These are phyloP conservation scores for Arthrobotrys entomopaga DNA, from an alignment of 2,329 filamentous ascomycete genomes.

Conservation along the genomic window DNA sequence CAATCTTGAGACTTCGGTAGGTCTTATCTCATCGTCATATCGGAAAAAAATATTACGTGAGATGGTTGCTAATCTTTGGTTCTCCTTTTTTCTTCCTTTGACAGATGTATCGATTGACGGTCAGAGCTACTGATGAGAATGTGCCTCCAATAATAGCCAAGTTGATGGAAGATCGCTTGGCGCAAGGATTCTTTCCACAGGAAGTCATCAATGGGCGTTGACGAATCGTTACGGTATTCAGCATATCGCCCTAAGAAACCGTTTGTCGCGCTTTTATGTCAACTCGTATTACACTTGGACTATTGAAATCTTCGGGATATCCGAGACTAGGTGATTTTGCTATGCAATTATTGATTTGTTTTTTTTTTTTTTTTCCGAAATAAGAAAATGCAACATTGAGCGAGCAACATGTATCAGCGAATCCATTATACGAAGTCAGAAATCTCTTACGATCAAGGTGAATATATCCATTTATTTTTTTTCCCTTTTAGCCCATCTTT, in stretches of 20 bases:
- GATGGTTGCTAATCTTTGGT: conserved; percentile 42
- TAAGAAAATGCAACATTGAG: conserved; percentile 22
- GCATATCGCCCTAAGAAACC: background rate
- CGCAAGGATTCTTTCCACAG: conserved; percentile 64
- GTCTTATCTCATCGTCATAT: conserved; percentile 59
- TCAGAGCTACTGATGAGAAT: conserved; percentile 90
- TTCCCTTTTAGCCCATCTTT: background rate
- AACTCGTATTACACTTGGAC: no score
- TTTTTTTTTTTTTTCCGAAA: background rate
- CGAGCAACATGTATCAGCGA: conserved; percentile 32
- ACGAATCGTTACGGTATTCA: background rate
- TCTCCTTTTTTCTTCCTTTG: background rate
- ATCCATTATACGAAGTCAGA: background rate
- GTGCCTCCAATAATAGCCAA: conserved; percentile 83
- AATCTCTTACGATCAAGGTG: background rate
- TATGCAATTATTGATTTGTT: conserved; percentile 22
- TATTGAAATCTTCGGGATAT: no score
- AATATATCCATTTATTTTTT: conserved; percentile 1
- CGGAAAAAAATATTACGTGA: conserved; percentile 7
- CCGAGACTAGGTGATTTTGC: background rate
- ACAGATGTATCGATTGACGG: conserved; percentile 94
- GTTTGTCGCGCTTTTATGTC: no score
- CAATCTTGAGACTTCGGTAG: conserved; percentile 89
- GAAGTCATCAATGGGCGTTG: conserved; percentile 55
- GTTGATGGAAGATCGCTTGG: conserved; percentile 85